Conservation (phyloP, 306 rosid genomes). For the Sphenostylis stenocarpa region DNA sequence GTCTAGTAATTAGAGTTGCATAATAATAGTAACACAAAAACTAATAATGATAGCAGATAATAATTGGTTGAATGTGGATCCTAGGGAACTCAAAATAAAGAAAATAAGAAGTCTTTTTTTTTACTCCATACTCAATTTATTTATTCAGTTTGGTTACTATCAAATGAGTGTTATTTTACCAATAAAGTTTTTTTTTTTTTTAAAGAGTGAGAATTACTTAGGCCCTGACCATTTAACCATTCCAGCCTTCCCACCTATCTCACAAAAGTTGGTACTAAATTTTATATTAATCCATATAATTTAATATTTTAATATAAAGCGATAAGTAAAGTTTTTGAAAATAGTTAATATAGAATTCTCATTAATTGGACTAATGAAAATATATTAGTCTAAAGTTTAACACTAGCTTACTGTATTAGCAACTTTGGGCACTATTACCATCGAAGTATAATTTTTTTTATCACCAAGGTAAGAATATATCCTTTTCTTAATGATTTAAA, state of each 20-base stretch:
- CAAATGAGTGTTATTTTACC: not conserved
- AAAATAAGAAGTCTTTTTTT: not conserved
- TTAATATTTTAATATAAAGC: too few relatives aligned
- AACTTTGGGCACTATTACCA: not conserved
- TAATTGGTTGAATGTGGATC: slow-evolving; percentile 17
- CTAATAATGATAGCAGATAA: slow-evolving; percentile 2
- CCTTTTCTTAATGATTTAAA: not conserved
- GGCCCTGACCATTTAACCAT: not conserved
- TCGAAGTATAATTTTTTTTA: not conserved
- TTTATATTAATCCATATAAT: not conserved
- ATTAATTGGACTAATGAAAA: not conserved
- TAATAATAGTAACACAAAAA: not conserved
- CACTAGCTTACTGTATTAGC: not conserved
- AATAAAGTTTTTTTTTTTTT: not conserved
- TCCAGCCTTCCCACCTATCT: too few relatives aligned
- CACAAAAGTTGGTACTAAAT: not conserved
- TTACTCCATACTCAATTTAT: not conserved
- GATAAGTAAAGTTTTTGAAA: not conserved
- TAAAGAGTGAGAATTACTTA: not conserved
- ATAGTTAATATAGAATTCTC: not conserved
- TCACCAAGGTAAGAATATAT: not conserved
- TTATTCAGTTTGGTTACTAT: not conserved
- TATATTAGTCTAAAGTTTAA: not conserved
- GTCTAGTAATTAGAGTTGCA: slow-evolving; percentile 5
- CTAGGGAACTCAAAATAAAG: not conserved